These are phyloP conservation scores for Vitis amurensis DNA, from an alignment of 164 flowering plant species.

Conservation along the genomic window DNA sequence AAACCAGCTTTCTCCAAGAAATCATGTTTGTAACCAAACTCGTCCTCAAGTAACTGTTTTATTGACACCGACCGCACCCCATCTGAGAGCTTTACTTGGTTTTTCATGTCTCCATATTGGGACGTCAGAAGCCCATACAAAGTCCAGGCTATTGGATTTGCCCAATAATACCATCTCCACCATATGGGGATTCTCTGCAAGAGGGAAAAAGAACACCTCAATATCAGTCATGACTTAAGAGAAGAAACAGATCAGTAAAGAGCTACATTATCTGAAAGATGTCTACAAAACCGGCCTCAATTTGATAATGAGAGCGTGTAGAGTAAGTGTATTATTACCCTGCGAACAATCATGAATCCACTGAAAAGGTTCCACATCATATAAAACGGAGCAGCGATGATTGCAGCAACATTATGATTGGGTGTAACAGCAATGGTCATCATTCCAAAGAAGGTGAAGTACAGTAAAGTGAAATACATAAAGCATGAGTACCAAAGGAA, in stretches of 20 bases:
- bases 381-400: conserved; percentile 89
- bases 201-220: too few species aligned
- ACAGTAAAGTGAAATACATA: conserved; percentile 90
- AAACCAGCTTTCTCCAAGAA: conserved; percentile 61
- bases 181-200: conserved; percentile 84
- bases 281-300: too few species aligned
- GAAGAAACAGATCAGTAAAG: too few species aligned
- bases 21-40: conserved; percentile 73
- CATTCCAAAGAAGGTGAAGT: conserved; percentile 97
- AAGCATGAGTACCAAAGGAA: conserved; percentile 81
- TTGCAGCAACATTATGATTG: conserved; percentile 87
- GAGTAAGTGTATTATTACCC: conserved; percentile 47
- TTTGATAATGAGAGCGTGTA: too few species aligned
- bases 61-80: conserved; percentile 41
- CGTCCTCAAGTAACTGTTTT: conserved; percentile 39
- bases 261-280: too few species aligned
- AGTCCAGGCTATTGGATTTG: conserved; percentile 87
- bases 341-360: conserved; percentile 88
- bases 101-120: conserved; percentile 65
- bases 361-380: conserved; percentile 99
- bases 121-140: conserved; percentile 81
- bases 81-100: conserved; percentile 55
- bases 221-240: too few species aligned
- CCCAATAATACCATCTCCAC: conserved; percentile 99
- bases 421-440: conserved; percentile 96